Evolutionary conservation across 495 filamentous ascomycete species (phyloP).

Genomic region (Pyrenopolyporus hunteri): DNA sequence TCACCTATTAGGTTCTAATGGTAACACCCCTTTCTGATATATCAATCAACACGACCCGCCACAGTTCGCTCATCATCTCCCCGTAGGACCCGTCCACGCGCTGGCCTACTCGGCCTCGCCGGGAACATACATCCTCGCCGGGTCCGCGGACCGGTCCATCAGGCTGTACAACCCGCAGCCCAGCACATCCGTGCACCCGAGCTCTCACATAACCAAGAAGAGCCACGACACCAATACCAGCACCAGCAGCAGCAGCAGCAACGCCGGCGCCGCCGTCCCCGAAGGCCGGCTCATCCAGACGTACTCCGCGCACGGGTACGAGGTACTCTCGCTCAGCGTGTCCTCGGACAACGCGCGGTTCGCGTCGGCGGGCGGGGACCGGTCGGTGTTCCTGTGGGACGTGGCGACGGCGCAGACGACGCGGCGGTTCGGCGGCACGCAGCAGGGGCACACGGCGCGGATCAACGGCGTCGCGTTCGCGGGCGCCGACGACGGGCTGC

Average conservation of each 20-base stretch:
- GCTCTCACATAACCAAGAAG: constrained; percentile 44
- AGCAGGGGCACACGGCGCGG: constrained; percentile 68
- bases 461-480: constrained; percentile 81
- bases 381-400: constrained; percentile 92
- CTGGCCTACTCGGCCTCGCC: constrained; percentile 71
- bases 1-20: constrained; percentile 54
- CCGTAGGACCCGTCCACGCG: constrained; percentile 72
- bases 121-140: constrained; percentile 81
- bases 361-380: constrained; percentile 83
- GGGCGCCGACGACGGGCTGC: constrained; percentile 69
- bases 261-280: constrained; percentile 32
- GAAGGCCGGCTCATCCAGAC: constrained; percentile 71
- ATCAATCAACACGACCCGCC: neutral
- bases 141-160: constrained; percentile 82
- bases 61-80: constrained; percentile 11
- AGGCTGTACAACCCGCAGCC: constrained; percentile 76
- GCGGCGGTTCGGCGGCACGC: constrained; percentile 66
- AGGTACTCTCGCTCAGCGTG: constrained; percentile 80
- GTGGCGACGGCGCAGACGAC: constrained; percentile 76
- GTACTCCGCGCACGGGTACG: constrained; percentile 89
- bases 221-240: too few species aligned
- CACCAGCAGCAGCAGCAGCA: too few species aligned
- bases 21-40: constrained; percentile 21
- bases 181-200: constrained; percentile 45
- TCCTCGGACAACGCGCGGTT: constrained; percentile 80